Base-by-base conservation (phyloP, 1,284 basidiomycete species). In the Volvariella surrecta region DNA sequence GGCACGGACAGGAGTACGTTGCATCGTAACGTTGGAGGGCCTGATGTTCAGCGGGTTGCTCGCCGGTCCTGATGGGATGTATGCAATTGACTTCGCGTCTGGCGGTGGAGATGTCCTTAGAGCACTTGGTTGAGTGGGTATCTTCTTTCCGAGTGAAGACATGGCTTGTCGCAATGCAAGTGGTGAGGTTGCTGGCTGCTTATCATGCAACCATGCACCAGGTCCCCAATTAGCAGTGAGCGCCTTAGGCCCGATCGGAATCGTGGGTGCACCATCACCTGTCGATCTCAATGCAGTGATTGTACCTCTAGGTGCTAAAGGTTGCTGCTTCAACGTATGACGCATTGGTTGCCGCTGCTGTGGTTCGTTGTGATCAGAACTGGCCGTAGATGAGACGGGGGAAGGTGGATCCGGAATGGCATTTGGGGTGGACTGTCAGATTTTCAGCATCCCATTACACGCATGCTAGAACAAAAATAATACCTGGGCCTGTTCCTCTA, bases 41-140 rank as follows among this genome's bases (percentile, higher is more conserved):
- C 66, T 62, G 40, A 79, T 77, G 39, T 62, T 64, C 32, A 78
- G 54, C 20, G 73, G 73, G 52, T 77, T 79, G 0, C 62, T 66
- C 22, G 64, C 54, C 6, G 72, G 63, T 3, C 66, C 67, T 3
- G 59, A 53, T 15, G 64, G 52, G 19, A 68, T 62, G 46, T 62
- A 63, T 3, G 60, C 61, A 18, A 68, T 42, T 1, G 59, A 46
- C 42, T 64, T 66, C 4, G 60, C 58, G 40, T 68, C 65, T 17
- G 58, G 67, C 9, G 67, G 60, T 18, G 66, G 61, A 24, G 57
- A 57, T 18, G 46, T 35, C 13, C 34, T 15, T 19, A 35, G 18
- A 35, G 34, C 34, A 19, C 34, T 35, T 35, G 34, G 34, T 15
- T 35, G 34, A 16, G 34, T 35, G 8, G 34, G 34, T 15, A 35